Evolutionary conservation across 163 green algal species (phyloP), one percentile per base, ranked within the genome.

Genomic region (Chlamydomonas reinhardtii): DNA sequence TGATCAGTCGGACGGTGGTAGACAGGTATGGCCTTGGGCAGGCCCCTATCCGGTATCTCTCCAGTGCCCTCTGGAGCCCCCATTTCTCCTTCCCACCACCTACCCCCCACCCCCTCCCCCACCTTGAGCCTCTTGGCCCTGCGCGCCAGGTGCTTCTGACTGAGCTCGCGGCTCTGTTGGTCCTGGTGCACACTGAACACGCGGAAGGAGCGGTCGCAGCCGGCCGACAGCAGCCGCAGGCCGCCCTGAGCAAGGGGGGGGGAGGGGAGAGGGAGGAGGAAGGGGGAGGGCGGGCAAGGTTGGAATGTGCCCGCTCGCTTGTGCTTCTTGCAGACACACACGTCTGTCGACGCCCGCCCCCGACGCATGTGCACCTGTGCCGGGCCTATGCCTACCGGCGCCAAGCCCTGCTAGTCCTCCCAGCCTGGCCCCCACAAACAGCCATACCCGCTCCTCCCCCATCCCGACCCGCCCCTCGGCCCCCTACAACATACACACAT

Each of bases 91-190:
- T 17, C 48, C 48, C 48, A 17, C 48, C 48, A 9, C 48, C 48
- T 14, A 56, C 11, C 11, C 48, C 48, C 1, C 6, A 12, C 48
- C 90, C 52, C 70, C 31, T 66, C 27, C 22, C 43, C 89, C 76
- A 99, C 92, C 87, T 97, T 97, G 11, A 99, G 76, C 62, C 70
- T 54, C 84, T 88, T 89, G 0, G 86, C 86, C 59, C 89, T 83
- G 25, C 78, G 80, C 54, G 76, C 90, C 1, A 93, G 91, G 82
- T 97, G 89, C 69, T 91, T 84, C 91, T 99, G 97, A 64, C 94
- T 97, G 66, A 99, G 92, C 91, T 99, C 97, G 2, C 93, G 89
- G 78, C 91, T 97, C 89, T 99, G 97, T 76, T 97, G 94, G 90
- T 99, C 97, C 89, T 96, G 94, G 69, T 98, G 97, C 61, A 92